These are phyloP conservation scores for Phytomonas sp. DNA, from an alignment of 208 protist species.

Conservation along the genomic window DNA sequence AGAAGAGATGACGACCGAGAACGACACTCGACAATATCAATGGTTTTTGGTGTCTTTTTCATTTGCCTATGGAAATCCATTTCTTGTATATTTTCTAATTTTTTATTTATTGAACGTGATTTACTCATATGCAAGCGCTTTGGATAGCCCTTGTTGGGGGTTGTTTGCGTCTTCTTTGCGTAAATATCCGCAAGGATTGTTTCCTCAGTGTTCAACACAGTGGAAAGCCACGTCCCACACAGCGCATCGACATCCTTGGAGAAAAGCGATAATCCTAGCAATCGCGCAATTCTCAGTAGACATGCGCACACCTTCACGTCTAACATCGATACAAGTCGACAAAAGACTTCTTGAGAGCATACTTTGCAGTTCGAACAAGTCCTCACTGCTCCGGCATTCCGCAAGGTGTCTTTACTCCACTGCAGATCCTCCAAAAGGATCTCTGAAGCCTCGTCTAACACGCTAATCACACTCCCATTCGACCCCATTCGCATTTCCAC, in stretches of 20 bases:
- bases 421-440: constrained; percentile 14
- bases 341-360: constrained; percentile 57
- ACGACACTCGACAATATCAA: neutral
- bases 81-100: neutral
- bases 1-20: neutral
- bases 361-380: constrained; percentile 10
- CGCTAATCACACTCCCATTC: constrained; percentile 4
- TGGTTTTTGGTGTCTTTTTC: neutral
- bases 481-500: constrained; percentile 2
- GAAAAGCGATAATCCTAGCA: constrained; percentile 28
- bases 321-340: constrained; percentile 32
- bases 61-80: neutral
- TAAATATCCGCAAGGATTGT: constrained; percentile 5
- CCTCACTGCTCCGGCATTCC: constrained; percentile 14
- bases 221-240: constrained; percentile 54
- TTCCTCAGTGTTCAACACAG: constrained; percentile 18
- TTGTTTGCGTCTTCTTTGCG: constrained; percentile 16
- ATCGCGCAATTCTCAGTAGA: constrained; percentile 40
- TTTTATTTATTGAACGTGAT: neutral
- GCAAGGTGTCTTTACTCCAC: constrained; percentile 21
- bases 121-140: neutral
- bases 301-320: constrained; percentile 48
- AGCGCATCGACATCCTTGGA: constrained; percentile 58
- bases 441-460: constrained; percentile 7
- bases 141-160: neutral